Percentiles rank a stretch among this genome's conserved stretches.
Evolutionary conservation across 495 filamentous ascomycete genomes (phyloP).

Genomic region (Aspergillus coremiiformis): DNA sequence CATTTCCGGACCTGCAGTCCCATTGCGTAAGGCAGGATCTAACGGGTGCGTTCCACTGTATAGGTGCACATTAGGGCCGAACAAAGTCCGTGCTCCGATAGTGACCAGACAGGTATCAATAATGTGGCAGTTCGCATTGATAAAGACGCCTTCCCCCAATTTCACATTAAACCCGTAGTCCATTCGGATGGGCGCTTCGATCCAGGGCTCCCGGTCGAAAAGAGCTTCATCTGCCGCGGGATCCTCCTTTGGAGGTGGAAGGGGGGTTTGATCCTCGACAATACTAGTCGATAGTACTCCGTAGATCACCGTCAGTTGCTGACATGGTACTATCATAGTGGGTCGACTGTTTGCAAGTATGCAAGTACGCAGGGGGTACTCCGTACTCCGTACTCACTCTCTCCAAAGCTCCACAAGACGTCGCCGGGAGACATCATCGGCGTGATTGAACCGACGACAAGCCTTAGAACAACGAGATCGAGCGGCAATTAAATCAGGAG

Average conservation of each 20-base stretch:
- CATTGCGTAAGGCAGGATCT: slow-evolving; percentile 65
- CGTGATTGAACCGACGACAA: slow-evolving; percentile 54
- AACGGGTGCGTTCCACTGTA: slow-evolving; percentile 69
- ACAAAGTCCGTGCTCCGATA: slow-evolving; percentile 70
- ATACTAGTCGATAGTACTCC: slow-evolving; percentile 45
- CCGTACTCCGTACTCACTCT: slow-evolving; percentile 49
- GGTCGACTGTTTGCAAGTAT: no score
- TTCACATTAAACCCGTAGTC: slow-evolving; percentile 74
- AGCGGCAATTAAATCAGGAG: slow-evolving; percentile 46
- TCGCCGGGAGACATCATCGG: slow-evolving; percentile 50
- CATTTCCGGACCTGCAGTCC: slow-evolving; percentile 63
- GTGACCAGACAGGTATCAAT: slow-evolving; percentile 72
- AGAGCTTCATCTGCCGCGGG: slow-evolving; percentile 53
- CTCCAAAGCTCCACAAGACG: slow-evolving; percentile 60
- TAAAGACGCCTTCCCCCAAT: slow-evolving; percentile 59
- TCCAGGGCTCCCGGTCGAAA: slow-evolving; percentile 54
- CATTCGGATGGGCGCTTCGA: slow-evolving; percentile 62
- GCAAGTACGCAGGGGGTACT: neutral
- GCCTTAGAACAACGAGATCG: slow-evolving; percentile 54
- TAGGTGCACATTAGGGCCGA: slow-evolving; percentile 70
- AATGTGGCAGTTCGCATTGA: slow-evolving; percentile 71
- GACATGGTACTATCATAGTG: no score
- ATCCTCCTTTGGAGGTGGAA: slow-evolving; percentile 48
- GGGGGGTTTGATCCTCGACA: slow-evolving; percentile 49
- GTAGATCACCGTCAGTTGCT: no score